Evolutionary conservation across 78 protist species (phyloP), one percentile per base, ranked within the genome.

Genomic region (Dictyostelium intermedium): DNA sequence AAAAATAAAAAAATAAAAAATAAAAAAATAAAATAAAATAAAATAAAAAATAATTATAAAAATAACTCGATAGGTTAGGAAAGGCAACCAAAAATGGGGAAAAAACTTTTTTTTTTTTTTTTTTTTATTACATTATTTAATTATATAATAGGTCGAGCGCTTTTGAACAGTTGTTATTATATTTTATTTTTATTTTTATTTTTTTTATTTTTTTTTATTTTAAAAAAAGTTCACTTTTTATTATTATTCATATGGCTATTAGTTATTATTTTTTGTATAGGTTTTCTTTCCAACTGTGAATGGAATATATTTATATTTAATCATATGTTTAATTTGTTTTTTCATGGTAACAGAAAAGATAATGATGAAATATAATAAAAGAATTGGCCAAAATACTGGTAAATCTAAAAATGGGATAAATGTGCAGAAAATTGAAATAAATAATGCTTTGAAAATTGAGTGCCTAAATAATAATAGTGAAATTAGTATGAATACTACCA

Each of bases 311-410:
- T 80, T 78, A 93, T 98, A 93, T 78, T 96, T 98, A 85, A 98
- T 83, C 99, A 98, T 98, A 92, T 98, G 99, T 82, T 61, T 73
- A 37, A 98, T 98, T 81, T 97, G 98, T 27, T 84, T 60, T 73
- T 93, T 97, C 98, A 98, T 96, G 14, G 98, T 97, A 32, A 97
- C 74, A 3, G 72, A 30, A 25, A 87, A 77, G 23, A 98, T 91
- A 10, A 95, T 34, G 74, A 98, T 35, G 60, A 98, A 98, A 91
- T 98, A 98, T 50, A 98, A 2, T 41, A 98, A 81, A 39, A 98
- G 92, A 25, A 98, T 98, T 39, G 99, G 99, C 99, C 99, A 98
- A 92, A 95, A 98, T 10, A 98, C 99, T 37, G 99, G 99, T 6
- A 98, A 86, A 95, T 98, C 97, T 39, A 98, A 84, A 82, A 97